Percentiles rank a stretch among this genome's conserved stretches.
Evolutionary conservation across 2,329 filamentous ascomycete species (phyloP).

Genomic region (Fusarium temperatum): DNA sequence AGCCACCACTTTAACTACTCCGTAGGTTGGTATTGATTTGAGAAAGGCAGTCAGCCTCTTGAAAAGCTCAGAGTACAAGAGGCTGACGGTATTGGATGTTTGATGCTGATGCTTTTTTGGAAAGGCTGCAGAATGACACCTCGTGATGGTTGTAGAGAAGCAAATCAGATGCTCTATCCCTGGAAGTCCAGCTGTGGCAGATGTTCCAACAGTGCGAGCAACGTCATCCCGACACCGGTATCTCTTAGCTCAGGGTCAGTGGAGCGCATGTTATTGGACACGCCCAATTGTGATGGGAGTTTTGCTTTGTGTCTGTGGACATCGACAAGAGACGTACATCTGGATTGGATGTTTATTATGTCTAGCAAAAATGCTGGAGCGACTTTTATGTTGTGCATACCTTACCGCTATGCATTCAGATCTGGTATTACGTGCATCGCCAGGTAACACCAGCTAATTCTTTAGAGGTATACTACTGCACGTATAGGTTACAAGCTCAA

Average conservation of each 20-base stretch:
- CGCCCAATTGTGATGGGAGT: conserved; percentile 3
- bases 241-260: conserved; percentile 12
- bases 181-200: conserved; percentile 16
- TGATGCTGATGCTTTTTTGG: neutral
- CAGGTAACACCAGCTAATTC: conserved; percentile 3
- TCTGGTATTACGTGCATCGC: conserved; percentile 31
- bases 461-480: neutral
- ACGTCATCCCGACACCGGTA: conserved; percentile 6
- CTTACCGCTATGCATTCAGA: conserved; percentile 32
- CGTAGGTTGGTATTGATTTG: neutral
- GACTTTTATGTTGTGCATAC: conserved; percentile 40
- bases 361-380: conserved; percentile 15
- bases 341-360: conserved; percentile 1
- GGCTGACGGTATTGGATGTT: conserved; percentile 11
- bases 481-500: neutral
- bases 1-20: conserved; percentile 9
- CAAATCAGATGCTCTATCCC: conserved; percentile 12
- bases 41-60: neutral
- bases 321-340: neutral
- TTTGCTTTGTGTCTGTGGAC: conserved; percentile 7
- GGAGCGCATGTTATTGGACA: conserved; percentile 16
- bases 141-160: conserved; percentile 1
- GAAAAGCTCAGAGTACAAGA: neutral
- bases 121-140: conserved; percentile 15
- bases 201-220: conserved; percentile 36